These are phyloP conservation scores for Platanthera zijinensis DNA, from an alignment of 106 monocot genomes.

Conservation along the genomic window DNA sequence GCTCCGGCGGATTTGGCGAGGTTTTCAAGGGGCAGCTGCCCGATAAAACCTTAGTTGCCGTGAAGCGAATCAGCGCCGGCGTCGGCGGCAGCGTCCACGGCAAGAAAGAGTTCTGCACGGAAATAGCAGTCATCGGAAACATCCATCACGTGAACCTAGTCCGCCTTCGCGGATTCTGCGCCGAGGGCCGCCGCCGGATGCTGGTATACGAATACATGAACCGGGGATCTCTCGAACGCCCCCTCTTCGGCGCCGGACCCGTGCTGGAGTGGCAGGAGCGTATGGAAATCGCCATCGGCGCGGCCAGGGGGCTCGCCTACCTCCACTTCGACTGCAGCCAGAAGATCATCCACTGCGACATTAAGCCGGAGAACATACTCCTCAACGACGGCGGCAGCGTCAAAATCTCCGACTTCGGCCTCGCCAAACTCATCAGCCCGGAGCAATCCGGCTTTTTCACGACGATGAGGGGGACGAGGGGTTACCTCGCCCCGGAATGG, in stretches of 20 bases:
- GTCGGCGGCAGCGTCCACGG: constrained; percentile 48
- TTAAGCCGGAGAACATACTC: constrained; percentile 93
- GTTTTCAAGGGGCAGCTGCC: constrained; percentile 77
- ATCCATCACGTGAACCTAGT: constrained; percentile 95
- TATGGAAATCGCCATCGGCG: constrained; percentile 53
- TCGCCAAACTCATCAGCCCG: constrained; percentile 70
- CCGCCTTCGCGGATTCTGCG: constrained; percentile 82
- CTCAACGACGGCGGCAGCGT: constrained; percentile 45
- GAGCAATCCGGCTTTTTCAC: constrained; percentile 73
- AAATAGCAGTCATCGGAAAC: constrained; percentile 90
- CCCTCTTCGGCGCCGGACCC: constrained; percentile 60
- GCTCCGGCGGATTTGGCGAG: constrained; percentile 85
- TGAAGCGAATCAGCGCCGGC: constrained; percentile 51
- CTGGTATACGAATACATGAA: constrained; percentile 98
- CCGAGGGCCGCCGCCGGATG: constrained; percentile 45
- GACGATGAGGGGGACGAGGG: constrained; percentile 78
- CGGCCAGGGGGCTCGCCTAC: constrained; percentile 82
- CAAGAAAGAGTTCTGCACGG: constrained; percentile 78
- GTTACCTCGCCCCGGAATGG: constrained; percentile 93
- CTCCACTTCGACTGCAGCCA: constrained; percentile 64
- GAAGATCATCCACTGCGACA: constrained; percentile 81
- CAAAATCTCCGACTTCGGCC: constrained; percentile 84
- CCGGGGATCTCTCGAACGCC: constrained; percentile 67
- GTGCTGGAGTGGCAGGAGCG: constrained; percentile 75
- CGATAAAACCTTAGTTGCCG: constrained; percentile 57